Base-by-base conservation (phyloP, 2,329 filamentous ascomycete genomes). In the Tetracladium maxilliforme region DNA sequence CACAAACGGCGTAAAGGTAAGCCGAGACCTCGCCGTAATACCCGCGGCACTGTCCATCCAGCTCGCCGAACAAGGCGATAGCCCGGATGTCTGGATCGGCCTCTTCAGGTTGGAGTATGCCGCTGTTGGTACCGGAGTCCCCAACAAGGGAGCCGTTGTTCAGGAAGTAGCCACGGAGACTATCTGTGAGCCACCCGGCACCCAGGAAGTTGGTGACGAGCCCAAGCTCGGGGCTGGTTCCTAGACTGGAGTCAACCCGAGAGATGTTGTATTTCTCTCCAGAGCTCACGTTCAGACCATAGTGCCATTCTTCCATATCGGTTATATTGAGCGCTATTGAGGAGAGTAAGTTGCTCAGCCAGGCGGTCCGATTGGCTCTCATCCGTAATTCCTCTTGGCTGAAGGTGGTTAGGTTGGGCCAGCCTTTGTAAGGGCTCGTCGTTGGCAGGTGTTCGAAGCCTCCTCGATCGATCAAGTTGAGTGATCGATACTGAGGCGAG, bases 1-100 rank as follows among this genome's bases (percentile, higher is more conserved):
- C 52, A 25, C 55, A 62, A 7, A 25, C 32, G 5, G 52, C 43
- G 14, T 40, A 43, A 5, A 56, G 49, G 30, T 54, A n/a, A n/a
- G n/a, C n/a, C n/a, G 58, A 12, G 48, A 52, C 14, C 57, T 47
- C 34, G 58, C 59, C 4, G 50, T 49, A 3, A 34, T 24, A 26
- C 53, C 49, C 5, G 11, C 22, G 2, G 26, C 22, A 7, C 38
- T 22, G 22, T 32, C 10, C 9, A 25, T 31, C 37, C 25, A 32
- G 16, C 22, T 21, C 10, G 20, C 25, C 30, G 10, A 21, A 23
- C 34, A 28, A 27, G 27, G 13, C 15, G 9, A 15, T 28, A 16
- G 12, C 19, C 23, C 30, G 24, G 21, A 19, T 20, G 19, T 26
- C 22, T 10, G 16, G 13, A 15, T n/a, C 20, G 22, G 14, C 19